phyloP scores from a whole-genome alignment of 2,329 filamentous ascomycete genomes.

The Saccharata proteae region DNA sequence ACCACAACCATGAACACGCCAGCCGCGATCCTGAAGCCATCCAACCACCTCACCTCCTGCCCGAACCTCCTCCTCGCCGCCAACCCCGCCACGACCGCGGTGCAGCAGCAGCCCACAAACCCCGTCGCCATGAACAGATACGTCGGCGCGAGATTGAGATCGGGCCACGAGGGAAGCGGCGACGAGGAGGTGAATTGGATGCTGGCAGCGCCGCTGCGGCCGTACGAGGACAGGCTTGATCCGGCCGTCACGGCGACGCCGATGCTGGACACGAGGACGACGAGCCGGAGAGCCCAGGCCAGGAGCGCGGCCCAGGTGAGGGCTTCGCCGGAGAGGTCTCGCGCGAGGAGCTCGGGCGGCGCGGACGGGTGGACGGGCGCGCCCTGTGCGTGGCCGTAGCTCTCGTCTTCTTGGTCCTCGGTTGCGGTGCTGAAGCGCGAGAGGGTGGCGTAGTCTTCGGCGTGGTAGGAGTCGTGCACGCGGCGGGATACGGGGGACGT shows the following conservation, averaged over 20 bases:
- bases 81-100: conserved; percentile 1
- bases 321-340: background rate
- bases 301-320: conserved; percentile 5
- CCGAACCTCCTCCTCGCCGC: conserved; percentile 10
- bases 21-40: conserved; percentile 8
- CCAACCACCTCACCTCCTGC: conserved; percentile 10
- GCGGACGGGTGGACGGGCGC: too few species aligned
- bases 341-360: too few species aligned
- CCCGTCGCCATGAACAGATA: conserved; percentile 6
- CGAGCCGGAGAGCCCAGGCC: background rate
- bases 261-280: background rate
- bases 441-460: too few species aligned
- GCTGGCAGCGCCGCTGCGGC: conserved; percentile 2
- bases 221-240: conserved; percentile 7
- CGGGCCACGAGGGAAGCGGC: conserved; percentile 4
- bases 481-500: too few species aligned
- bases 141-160: conserved; percentile 1
- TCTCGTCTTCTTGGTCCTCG: too few species aligned
- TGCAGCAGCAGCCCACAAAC: conserved; percentile 2
- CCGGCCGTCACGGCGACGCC: conserved; percentile 4
- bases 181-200: conserved; percentile 2
- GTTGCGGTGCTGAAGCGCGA: too few species aligned
- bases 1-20: conserved; percentile 14
- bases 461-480: too few species aligned
- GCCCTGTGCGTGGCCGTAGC: too few species aligned